These are phyloP conservation scores for Umbelopsis sp. DNA, from an alignment of 371 early-diverging fungal genomes.

Conservation along the genomic window DNA sequence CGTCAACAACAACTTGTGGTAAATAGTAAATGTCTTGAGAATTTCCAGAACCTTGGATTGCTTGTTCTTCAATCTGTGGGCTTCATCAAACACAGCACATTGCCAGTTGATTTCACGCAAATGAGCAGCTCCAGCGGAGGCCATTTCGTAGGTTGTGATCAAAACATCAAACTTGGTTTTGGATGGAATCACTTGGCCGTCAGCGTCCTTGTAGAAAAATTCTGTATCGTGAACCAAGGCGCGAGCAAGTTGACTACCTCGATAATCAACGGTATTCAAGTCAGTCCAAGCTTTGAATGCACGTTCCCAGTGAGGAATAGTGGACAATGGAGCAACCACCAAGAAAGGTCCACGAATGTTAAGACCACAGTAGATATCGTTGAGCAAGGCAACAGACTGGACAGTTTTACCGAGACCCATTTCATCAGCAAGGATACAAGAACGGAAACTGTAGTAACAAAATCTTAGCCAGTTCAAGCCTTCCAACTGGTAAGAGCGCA, in stretches of 20 bases:
- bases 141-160: slow-evolving; percentile 90
- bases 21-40: slow-evolving; percentile 45
- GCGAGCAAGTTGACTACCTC: slow-evolving; percentile 62
- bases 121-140: slow-evolving; percentile 67
- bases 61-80: slow-evolving; percentile 93
- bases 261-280: slow-evolving; percentile 76
- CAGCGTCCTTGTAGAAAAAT: slow-evolving; percentile 66
- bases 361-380: slow-evolving; percentile 65
- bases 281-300: slow-evolving; percentile 81
- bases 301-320: slow-evolving; percentile 77
- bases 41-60: slow-evolving; percentile 55
- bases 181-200: slow-evolving; percentile 52
- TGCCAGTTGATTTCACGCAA: slow-evolving; percentile 83
- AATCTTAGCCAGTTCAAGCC: slow-evolving; percentile 76
- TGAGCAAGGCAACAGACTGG: slow-evolving; percentile 76
- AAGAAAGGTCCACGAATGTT: slow-evolving; percentile 71
- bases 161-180: slow-evolving; percentile 82
- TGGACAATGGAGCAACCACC: slow-evolving; percentile 79
- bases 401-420: slow-evolving; percentile 89
- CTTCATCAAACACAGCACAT: slow-evolving; percentile 93
- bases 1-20: slow-evolving; percentile 51
- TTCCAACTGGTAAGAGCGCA: slow-evolving; percentile 76
- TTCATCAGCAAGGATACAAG: slow-evolving; percentile 87
- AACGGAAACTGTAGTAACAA: slow-evolving; percentile 69
- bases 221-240: slow-evolving; percentile 72